A percentile compares a stretch with the other conserved stretches of the same genome.
These are phyloP conservation scores for Rhexocercosporidium sp. DNA, from an alignment of 2,329 filamentous ascomycete species.

Conservation along the genomic window DNA sequence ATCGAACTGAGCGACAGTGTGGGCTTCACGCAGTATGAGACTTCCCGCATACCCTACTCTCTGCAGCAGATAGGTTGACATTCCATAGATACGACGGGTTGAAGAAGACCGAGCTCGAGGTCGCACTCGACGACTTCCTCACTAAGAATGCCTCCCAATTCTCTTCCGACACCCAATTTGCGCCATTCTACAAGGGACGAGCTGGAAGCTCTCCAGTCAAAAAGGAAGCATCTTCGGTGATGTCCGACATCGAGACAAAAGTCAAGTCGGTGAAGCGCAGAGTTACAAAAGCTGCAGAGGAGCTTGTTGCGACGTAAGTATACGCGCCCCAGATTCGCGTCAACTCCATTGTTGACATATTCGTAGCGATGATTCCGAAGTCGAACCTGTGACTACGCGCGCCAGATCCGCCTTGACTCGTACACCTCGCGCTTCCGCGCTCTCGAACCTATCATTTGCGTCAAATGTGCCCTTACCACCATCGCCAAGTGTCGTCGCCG, in stretches of 20 bases:
- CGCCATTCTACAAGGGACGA: constrained; percentile 76
- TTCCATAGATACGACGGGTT: constrained; percentile 66
- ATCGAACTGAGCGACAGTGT: constrained; percentile 73
- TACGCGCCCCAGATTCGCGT: constrained; percentile 33
- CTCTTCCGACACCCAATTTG: constrained; percentile 66
- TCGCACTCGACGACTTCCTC: constrained; percentile 75
- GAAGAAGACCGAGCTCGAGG: constrained; percentile 81
- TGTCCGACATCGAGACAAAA: constrained; percentile 43
- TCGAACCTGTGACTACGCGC: constrained; percentile 37
- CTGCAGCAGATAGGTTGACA: constrained; percentile 25
- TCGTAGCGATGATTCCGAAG: constrained; percentile 42
- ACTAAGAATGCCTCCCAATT: constrained; percentile 70
- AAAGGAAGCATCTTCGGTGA: constrained; percentile 52
- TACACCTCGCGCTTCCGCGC: constrained; percentile 38
- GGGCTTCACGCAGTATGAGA: constrained; percentile 73
- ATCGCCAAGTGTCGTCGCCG: constrained; percentile 78
- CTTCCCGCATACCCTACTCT: constrained; percentile 22
- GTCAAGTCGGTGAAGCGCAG: constrained; percentile 54
- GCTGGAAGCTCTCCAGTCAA: constrained; percentile 67
- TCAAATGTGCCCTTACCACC: constrained; percentile 75
- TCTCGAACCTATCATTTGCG: constrained; percentile 45
- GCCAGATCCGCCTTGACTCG: constrained; percentile 39
- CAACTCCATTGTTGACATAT: constrained; percentile 28
- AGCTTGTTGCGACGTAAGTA: constrained; percentile 41
- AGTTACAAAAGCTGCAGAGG: constrained; percentile 50